These are phyloP conservation scores for Sporormia fimetaria DNA, from an alignment of 495 filamentous ascomycete species.

Conservation along the genomic window DNA sequence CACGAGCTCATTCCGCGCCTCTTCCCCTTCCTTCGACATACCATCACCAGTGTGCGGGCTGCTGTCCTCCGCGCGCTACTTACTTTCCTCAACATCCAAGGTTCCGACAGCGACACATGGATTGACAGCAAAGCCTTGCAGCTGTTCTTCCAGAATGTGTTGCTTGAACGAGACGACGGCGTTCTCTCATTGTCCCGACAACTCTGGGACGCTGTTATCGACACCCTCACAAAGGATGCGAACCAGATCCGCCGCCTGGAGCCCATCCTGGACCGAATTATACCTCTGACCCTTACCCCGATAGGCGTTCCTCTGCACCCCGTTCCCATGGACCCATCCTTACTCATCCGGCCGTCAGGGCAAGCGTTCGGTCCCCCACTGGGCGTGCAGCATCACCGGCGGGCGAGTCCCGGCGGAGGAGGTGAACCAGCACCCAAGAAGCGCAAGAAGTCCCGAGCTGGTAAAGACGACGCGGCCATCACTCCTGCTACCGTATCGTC, in stretches of 20 bases:
- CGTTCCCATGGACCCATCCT: slow-evolving; percentile 72
- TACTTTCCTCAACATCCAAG: slow-evolving; percentile 81
- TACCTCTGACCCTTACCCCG: slow-evolving; percentile 72
- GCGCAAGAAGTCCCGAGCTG: slow-evolving; percentile 71
- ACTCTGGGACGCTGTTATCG: slow-evolving; percentile 72
- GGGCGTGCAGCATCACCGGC: slow-evolving; percentile 32
- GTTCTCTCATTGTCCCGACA: slow-evolving; percentile 70
- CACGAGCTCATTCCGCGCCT: slow-evolving; percentile 82
- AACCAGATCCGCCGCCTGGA: slow-evolving; percentile 36
- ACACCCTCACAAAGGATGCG: slow-evolving; percentile 38
- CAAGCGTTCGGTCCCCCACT: slow-evolving; percentile 48
- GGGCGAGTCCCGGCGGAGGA: slow-evolving; percentile 41
- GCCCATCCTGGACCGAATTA: slow-evolving; percentile 60
- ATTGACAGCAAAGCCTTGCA: slow-evolving; percentile 80
- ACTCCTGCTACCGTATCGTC: slow-evolving; percentile 39
- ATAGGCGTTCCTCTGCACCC: slow-evolving; percentile 84
- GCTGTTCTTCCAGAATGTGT: slow-evolving; percentile 83
- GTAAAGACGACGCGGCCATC: slow-evolving; percentile 42
- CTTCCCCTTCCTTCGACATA: slow-evolving; percentile 93
- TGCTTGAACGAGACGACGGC: slow-evolving; percentile 80
- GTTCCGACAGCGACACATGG: slow-evolving; percentile 77
- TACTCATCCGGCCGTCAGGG: slow-evolving; percentile 93
- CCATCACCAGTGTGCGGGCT: slow-evolving; percentile 86
- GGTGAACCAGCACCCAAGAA: slow-evolving; percentile 53
- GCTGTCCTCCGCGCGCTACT: slow-evolving; percentile 86